These are phyloP conservation scores for Serendipita sp. DNA, from an alignment of 768 basidiomycete species.

Conservation along the genomic window DNA sequence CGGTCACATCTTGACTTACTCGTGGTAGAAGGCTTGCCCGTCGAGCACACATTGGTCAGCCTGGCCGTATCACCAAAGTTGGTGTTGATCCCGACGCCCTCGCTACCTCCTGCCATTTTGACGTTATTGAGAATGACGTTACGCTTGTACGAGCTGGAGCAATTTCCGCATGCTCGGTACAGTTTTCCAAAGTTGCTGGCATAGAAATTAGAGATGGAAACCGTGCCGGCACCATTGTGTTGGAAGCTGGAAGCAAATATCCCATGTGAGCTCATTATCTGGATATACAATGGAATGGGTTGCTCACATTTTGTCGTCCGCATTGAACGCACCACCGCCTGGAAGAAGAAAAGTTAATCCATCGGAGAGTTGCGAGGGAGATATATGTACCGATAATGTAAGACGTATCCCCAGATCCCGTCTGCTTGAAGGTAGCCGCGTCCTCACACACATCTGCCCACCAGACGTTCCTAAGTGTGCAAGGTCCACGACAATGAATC, in stretches of 20 bases:
- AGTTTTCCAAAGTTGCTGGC: not conserved
- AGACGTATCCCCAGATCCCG: not conserved
- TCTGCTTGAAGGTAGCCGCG: slow-evolving; percentile 29
- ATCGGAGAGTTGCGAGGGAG: not conserved
- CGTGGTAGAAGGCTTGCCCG: slow-evolving; percentile 3
- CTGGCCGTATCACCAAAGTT: slow-evolving; percentile 10
- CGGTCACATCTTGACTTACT: not conserved
- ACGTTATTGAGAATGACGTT: slow-evolving; percentile 9
- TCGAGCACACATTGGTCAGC: slow-evolving; percentile 7
- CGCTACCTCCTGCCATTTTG: not conserved
- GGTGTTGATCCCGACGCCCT: slow-evolving; percentile 6
- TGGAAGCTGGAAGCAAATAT: no score
- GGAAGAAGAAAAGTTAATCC: not conserved
- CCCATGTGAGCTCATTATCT: not conserved
- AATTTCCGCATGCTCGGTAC: not conserved
- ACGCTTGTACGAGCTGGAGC: not conserved
- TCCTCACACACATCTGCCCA: slow-evolving; percentile 24
- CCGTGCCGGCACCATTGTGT: slow-evolving; percentile 4
- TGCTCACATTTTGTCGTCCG: not conserved
- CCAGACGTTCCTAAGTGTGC: slow-evolving; percentile 10
- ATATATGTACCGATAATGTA: not conserved
- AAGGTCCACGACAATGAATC: slow-evolving; percentile 22
- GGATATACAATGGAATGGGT: not conserved
- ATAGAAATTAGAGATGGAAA: slow-evolving; percentile 2
- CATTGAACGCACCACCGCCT: not conserved